Conservation (phyloP, 495 filamentous ascomycete species). For the Amorphotheca resinae region DNA sequence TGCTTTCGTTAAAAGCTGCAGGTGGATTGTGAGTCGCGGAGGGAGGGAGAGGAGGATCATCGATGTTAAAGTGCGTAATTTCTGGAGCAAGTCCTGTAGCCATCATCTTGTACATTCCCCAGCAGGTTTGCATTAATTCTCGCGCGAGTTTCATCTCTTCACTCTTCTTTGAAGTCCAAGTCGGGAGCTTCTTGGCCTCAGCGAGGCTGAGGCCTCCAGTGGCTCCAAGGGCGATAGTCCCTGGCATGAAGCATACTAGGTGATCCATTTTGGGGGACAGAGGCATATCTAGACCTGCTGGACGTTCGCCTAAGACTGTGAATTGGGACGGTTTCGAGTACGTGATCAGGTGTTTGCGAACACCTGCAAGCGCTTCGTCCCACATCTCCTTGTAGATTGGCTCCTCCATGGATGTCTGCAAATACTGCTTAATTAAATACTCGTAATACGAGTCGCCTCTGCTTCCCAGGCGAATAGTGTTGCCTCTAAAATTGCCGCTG, state of each 20-base stretch:
- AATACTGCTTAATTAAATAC: slow-evolving; percentile 93
- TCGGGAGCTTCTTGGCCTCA: slow-evolving; percentile 55
- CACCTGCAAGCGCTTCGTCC: slow-evolving; percentile 70
- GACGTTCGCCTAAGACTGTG: slow-evolving; percentile 79
- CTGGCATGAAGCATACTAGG: slow-evolving; percentile 93
- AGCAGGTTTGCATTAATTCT: slow-evolving; percentile 93
- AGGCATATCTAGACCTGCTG: slow-evolving; percentile 48
- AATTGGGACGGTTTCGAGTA: slow-evolving; percentile 71
- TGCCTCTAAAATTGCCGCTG: slow-evolving; percentile 61
- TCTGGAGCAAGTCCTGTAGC: slow-evolving; percentile 83
- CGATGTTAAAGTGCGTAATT: slow-evolving; percentile 77
- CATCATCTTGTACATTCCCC: slow-evolving; percentile 86
- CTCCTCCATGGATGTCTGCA: slow-evolving; percentile 82
- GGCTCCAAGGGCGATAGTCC: slow-evolving; percentile 80
- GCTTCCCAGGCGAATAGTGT: slow-evolving; percentile 84
- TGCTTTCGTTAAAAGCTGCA: slow-evolving; percentile 32
- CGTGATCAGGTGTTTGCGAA: slow-evolving; percentile 82
- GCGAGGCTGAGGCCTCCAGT: slow-evolving; percentile 66
- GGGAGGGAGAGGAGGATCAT: slow-evolving; percentile 46
- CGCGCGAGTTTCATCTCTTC: slow-evolving; percentile 74
- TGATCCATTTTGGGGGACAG: slow-evolving; percentile 94
- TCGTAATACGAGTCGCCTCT: slow-evolving; percentile 97
- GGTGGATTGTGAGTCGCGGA: slow-evolving; percentile 34
- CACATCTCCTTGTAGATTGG: slow-evolving; percentile 84
- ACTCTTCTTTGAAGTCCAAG: slow-evolving; percentile 69